Base-by-base conservation (phyloP, 495 filamentous ascomycete genomes). In the Penicillium diatomitis region DNA sequence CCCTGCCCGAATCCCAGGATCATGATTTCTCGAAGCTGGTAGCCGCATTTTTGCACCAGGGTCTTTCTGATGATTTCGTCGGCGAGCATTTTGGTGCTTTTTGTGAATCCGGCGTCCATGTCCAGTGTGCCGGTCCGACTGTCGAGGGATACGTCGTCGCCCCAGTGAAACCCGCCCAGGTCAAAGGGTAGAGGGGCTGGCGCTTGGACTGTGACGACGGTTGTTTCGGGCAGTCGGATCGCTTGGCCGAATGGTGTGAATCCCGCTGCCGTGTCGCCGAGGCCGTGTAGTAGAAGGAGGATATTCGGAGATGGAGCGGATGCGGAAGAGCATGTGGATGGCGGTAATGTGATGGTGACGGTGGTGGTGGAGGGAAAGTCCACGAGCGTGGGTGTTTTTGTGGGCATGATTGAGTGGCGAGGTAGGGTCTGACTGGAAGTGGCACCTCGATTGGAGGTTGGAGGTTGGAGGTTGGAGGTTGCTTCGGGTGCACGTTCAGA, bases 1-100 rank as follows among this genome's bases (percentile, higher is more conserved):
- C 92, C 91, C 65, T 98, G 92, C 4, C 87, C 90, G 49, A 86
- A 88, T 4, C 92, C 92, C 49, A 90, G 80, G 8, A 96, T 59
- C 54, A 95, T 55, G 6, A 97, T 78, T 56, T 90, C 84, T 20
- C 76, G 66, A 12, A 69, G 48, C 38, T 68, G 69, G 73, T 84
- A 97, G 6, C 85, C 86, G 54, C 86, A 95, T 55, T 79, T 83
- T 10, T 51, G 56, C 0, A 90, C 55, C 10, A 96, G 64, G 0
- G 72, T 74, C 5, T 77, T 72, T 8, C 75, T 69, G 0, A 95
- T 64, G 0, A 94, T 51, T n/a, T 72, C 69, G 0, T 75, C 63
- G 28, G 77, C 47, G 4, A 91, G 54, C 3, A 83, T 39, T 5
- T 54, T 45, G 28, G 67, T 68, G 0, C 81, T 69, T 8, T 71